phyloP scores from a whole-genome alignment of 257 asterid species.

The Solanum ahanhuiri region DNA sequence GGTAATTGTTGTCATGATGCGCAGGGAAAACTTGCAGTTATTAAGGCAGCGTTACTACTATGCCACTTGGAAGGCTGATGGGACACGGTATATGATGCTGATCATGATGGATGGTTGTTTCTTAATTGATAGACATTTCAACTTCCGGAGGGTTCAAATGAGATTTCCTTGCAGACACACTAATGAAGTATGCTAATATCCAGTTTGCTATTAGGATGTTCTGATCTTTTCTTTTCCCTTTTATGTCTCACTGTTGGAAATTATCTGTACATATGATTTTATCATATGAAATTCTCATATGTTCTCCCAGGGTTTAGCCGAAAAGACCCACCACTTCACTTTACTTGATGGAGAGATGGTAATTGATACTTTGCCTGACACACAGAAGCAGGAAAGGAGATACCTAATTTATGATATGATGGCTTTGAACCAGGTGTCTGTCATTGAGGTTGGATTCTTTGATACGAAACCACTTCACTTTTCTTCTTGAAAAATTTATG shows the following conservation, averaged over 20 bases:
- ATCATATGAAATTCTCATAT: neutral
- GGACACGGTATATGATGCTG: slow-evolving; percentile 98
- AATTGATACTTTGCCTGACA: slow-evolving; percentile 79
- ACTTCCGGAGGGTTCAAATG: slow-evolving; percentile 94
- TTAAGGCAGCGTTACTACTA: slow-evolving; percentile 91
- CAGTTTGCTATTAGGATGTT: neutral
- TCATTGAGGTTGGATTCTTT: slow-evolving; percentile 53
- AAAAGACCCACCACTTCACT: slow-evolving; percentile 77
- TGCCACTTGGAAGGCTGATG: slow-evolving; percentile 99
- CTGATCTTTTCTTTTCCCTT: neutral
- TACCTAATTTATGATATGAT: slow-evolving; percentile 96
- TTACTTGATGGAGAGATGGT: slow-evolving; percentile 99
- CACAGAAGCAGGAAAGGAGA: slow-evolving; percentile 80
- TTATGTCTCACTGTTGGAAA: slow-evolving; percentile 4
- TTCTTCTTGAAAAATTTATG: neutral
- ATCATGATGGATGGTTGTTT: slow-evolving; percentile 94
- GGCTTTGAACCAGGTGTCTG: slow-evolving; percentile 21
- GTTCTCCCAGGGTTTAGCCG: slow-evolving; percentile 49
- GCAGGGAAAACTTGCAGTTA: slow-evolving; percentile 88
- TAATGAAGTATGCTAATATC: slow-evolving; percentile 49
- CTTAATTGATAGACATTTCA: slow-evolving; percentile 81
- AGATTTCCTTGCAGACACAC: slow-evolving; percentile 75
- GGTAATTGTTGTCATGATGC: neutral
- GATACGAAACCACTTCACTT: neutral
- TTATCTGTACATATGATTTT: neutral